Base-by-base conservation (phyloP, 768 basidiomycete genomes). In the Hericium rajendrae region DNA sequence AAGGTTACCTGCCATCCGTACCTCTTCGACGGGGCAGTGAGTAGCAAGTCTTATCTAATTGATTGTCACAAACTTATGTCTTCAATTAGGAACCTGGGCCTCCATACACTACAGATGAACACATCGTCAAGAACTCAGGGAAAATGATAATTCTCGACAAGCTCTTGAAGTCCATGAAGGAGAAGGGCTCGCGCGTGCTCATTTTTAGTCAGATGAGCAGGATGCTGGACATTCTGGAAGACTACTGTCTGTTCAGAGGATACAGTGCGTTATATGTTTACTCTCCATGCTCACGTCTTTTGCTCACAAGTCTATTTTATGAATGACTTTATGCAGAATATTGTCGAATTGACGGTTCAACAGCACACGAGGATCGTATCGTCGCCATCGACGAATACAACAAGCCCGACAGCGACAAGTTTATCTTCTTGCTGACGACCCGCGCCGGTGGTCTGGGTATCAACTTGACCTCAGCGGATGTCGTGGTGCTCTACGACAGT, bases 141-240 rank as follows among this genome's bases (percentile, higher is more conserved):
- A 98, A 98, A 74, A 97, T 98, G 95, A 75, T 95, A 55, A 94
- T 99, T 59, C 81, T 99, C 28, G 94, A 99, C 75, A 97, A 93
- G 70, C 77, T 99, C 0, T 81, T 98, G 18, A 76, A 76, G 57
- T 83, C 79, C 38, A 88, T 97, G 91, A 92, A 91, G 66, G 84
- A 73, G 22, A 94, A 94, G 69, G 94, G 93, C n/a, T 95, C 92
- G 2, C 83, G 95, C 8, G 90, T 94, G 3, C 81, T 97, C 62
- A 97, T 99, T 59, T 99, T 99, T 76, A 95, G 92, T 65, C 97
- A 98, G 71, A 98, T 99, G 97, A 94, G 91, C 72, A 86, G 97
- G n/a, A 90, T 98, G 57, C 78, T 97, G 51, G 97, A 99, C 70
- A 98, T 99, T 58, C 71, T 99, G 48, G 95, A 98, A 68, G 95